A percentile compares a stretch with the other conserved stretches of the same genome.
Evolutionary conservation across 148 eudicot genomes (phyloP).

Genomic region (Mesembryanthemum crystallinum): DNA sequence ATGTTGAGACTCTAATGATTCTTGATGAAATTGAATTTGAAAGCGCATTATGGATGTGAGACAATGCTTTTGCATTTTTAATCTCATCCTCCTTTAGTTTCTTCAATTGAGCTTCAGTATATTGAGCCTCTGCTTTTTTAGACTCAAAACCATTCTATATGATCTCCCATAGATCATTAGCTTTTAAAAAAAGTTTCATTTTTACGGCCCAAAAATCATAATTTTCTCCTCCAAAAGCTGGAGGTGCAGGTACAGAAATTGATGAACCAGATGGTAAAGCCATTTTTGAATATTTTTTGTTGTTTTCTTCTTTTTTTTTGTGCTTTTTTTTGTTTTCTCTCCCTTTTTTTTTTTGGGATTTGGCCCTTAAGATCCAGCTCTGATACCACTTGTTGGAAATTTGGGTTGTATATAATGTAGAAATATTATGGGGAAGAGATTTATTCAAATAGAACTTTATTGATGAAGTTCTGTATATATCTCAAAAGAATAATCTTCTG

Average conservation of each 20-base stretch:
- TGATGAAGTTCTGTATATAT: too few species aligned
- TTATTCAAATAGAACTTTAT: too few species aligned
- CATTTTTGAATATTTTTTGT: too few species aligned
- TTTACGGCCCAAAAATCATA: conserved; percentile 6
- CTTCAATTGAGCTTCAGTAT: not conserved
- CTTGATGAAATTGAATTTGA: not conserved
- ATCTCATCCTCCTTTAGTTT: not conserved
- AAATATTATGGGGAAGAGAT: too few species aligned
- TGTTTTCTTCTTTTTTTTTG: too few species aligned
- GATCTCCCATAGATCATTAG: conserved; percentile 5
- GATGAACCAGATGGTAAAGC: too few species aligned
- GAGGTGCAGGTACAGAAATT: not conserved
- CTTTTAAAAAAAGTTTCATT: conserved; percentile 1
- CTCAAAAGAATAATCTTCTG: too few species aligned
- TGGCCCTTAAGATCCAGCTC: not conserved
- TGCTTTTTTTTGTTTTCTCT: not conserved
- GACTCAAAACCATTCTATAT: conserved; percentile 1
- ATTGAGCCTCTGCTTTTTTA: not conserved
- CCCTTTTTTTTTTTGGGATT: not conserved
- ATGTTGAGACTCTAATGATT: not conserved
- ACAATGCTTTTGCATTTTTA: conserved; percentile 11
- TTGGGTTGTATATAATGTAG: too few species aligned
- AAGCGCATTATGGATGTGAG: not conserved
- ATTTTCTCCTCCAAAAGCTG: conserved; percentile 1
- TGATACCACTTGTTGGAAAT: not conserved